Percentiles rank a stretch among this genome's conserved stretches.
phyloP scores from a whole-genome alignment of 352 stramenopile species.

The Pythium insidiosum region DNA sequence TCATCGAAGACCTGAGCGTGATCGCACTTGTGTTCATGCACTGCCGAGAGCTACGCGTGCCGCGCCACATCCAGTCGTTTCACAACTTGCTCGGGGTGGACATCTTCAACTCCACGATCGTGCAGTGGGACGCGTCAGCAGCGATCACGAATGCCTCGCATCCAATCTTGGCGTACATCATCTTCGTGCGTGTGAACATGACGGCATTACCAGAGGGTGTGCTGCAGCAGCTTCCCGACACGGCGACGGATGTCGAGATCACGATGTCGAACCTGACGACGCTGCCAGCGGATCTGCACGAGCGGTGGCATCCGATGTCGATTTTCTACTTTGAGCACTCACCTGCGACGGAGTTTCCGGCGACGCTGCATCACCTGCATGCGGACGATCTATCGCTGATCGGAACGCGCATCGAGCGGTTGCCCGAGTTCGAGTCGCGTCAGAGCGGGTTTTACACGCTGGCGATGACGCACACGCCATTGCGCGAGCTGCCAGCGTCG shows the following conservation, averaged over 20 bases:
- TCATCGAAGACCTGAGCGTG: constrained; percentile 10
- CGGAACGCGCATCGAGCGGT: constrained; percentile 1
- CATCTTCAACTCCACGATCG: constrained; percentile 26
- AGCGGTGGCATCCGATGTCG: constrained; percentile 12
- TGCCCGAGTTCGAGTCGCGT: constrained; percentile 5
- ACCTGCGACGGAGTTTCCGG: constrained; percentile 6
- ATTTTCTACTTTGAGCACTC: constrained; percentile 17
- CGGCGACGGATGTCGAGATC: constrained; percentile 19
- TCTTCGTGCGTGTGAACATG: constrained; percentile 24
- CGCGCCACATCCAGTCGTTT: constrained; percentile 11
- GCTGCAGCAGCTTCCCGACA: constrained; percentile 9
- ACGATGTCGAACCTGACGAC: constrained; percentile 12
- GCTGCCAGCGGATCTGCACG: constrained; percentile 9
- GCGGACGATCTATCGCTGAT: constrained; percentile 15
- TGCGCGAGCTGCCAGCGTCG: constrained; percentile 13
- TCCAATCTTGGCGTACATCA: constrained; percentile 14
- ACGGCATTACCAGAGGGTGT: constrained; percentile 14
- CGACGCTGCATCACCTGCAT: background rate
- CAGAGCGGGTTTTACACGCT: constrained; percentile 10
- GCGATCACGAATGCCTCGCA: constrained; percentile 11
- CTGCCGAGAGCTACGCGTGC: constrained; percentile 14
- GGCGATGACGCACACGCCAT: constrained; percentile 11
- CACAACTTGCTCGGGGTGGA: constrained; percentile 24
- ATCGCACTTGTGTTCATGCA: constrained; percentile 16
- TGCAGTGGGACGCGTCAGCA: constrained; percentile 11